Evolutionary conservation across 306 rosid species (phyloP).

Genomic region (Quercus alba): DNA sequence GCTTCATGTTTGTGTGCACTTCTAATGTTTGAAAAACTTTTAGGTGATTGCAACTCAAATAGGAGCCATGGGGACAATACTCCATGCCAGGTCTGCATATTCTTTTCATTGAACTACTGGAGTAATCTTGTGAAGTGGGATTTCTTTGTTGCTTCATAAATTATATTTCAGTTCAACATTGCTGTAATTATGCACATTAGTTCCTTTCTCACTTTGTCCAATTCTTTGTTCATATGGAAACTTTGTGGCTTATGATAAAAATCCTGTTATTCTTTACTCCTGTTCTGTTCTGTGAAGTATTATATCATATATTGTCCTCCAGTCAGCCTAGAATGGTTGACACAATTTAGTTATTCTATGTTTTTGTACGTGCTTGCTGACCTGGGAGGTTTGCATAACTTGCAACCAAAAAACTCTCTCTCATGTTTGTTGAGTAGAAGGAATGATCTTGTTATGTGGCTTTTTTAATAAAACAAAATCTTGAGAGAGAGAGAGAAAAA

Average conservation of each 20-base stretch:
- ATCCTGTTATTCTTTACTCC: background rate
- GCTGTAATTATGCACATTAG: background rate
- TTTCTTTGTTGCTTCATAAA: background rate
- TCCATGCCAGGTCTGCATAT: constrained; percentile 77
- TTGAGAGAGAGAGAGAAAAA: background rate
- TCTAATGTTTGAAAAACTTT: constrained; percentile 16
- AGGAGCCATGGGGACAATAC: constrained; percentile 83
- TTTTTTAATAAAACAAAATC: background rate
- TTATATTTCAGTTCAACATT: background rate
- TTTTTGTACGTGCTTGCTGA: background rate
- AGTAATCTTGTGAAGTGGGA: background rate
- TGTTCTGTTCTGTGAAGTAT: background rate
- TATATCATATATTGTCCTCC: background rate
- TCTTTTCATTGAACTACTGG: constrained; percentile 18
- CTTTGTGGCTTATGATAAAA: background rate
- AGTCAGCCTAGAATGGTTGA: background rate
- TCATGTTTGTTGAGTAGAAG: background rate
- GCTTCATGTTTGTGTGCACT: background rate
- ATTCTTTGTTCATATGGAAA: background rate
- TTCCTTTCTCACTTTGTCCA: background rate
- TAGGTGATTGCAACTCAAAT: constrained; percentile 88
- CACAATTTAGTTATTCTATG: background rate
- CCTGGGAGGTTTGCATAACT: background rate
- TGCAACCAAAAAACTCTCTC: background rate
- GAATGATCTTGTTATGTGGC: background rate